Percentiles rank a stretch among this genome's conserved stretches.
Conservation (phyloP, 305 asterid species). For the Solanum aculeatissimum region DNA sequence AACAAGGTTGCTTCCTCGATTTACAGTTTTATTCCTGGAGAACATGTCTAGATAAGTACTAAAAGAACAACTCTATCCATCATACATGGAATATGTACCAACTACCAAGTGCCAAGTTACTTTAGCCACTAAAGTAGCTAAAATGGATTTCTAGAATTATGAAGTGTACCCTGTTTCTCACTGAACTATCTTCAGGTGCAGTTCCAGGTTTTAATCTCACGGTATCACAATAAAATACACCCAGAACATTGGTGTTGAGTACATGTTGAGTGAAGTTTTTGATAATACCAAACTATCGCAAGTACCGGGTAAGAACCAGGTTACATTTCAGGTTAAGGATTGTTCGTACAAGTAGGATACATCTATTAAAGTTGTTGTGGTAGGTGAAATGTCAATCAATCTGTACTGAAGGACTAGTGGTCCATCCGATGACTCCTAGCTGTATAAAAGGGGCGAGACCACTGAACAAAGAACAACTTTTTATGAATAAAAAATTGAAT, state of each 20-base stretch:
- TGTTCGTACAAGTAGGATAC: no score
- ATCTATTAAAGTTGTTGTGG: no score
- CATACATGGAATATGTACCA: slow-evolving; percentile 1
- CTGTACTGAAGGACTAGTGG: no score
- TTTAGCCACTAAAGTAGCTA: not conserved
- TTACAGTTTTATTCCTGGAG: not conserved
- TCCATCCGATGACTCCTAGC: no score
- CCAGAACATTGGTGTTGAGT: not conserved
- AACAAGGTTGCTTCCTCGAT: not conserved
- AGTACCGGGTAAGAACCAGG: no score
- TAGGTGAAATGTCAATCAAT: no score
- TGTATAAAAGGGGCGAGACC: no score
- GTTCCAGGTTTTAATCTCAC: not conserved
- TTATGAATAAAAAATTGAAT: no score
- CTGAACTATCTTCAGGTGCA: slow-evolving; percentile 2
- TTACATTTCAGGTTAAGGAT: no score
- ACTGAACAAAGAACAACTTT: no score
- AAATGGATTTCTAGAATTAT: not conserved
- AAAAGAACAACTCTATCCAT: slow-evolving; percentile 2
- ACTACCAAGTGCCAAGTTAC: slow-evolving; percentile 7
- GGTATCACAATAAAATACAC: not conserved
- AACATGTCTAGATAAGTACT: not conserved
- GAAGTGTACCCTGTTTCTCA: not conserved
- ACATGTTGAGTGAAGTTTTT: no score
- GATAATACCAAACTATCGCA: no score